Percentiles rank a stretch among this genome's conserved stretches.
Evolutionary conservation across 768 basidiomycete species (phyloP).

Genomic region (Pleurotus cornucopiae): DNA sequence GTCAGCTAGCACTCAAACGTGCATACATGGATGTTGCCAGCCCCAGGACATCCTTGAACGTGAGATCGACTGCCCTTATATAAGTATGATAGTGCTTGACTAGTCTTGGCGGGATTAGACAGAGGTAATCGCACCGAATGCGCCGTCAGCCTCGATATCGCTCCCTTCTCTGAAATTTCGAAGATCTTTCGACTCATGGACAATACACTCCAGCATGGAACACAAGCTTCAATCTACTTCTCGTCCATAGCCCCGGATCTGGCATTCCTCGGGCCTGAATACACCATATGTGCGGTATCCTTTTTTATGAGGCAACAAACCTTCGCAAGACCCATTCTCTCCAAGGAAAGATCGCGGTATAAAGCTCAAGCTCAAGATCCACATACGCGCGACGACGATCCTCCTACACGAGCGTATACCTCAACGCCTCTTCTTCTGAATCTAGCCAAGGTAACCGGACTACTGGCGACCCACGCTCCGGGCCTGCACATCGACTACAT

Average conservation of each 20-base stretch:
- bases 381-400: background rate
- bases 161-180: conserved; percentile 19
- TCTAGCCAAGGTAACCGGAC: conserved; percentile 32
- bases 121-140: background rate
- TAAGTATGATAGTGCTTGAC: no score
- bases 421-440: conserved; percentile 33
- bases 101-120: background rate
- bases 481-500: conserved; percentile 28
- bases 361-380: background rate
- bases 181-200: conserved; percentile 19
- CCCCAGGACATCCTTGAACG: background rate
- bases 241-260: conserved; percentile 33
- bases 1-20: background rate
- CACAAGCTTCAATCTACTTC: conserved; percentile 23
- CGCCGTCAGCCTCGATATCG: conserved; percentile 8
- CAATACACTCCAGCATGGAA: conserved; percentile 13
- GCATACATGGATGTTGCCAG: background rate
- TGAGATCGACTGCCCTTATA: background rate
- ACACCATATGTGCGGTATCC: conserved; percentile 39
- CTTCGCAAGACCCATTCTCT: conserved; percentile 1
- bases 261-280: conserved; percentile 27
- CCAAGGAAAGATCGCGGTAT: background rate
- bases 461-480: conserved; percentile 23
- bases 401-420: conserved; percentile 16
- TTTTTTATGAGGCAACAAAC: conserved; percentile 29